Percentiles rank a stretch among this genome's conserved stretches.
Evolutionary conservation across 2,329 filamentous ascomycete species (phyloP).

Genomic region (Fusarium sp.): DNA sequence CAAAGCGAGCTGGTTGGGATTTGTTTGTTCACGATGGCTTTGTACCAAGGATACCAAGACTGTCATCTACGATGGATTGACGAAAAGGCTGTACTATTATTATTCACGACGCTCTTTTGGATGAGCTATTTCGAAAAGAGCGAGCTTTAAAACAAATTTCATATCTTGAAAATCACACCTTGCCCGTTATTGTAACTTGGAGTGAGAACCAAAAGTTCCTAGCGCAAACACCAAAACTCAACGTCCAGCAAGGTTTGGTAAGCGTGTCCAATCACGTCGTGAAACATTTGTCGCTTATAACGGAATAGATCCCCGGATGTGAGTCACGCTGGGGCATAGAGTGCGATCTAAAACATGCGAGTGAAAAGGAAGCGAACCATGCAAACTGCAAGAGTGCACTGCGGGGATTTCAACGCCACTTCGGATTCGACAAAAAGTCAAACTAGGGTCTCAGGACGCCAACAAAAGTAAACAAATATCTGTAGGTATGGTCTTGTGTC

Average conservation of each 20-base stretch:
- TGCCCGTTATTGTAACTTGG: neutral
- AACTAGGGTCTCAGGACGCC: neutral
- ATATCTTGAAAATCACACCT: neutral
- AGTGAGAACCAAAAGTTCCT: conserved; percentile 5
- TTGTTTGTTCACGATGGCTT: conserved; percentile 26
- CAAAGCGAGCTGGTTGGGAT: conserved; percentile 9
- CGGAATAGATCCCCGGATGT: conserved; percentile 36
- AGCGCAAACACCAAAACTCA: conserved; percentile 1
- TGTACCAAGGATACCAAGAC: conserved; percentile 39
- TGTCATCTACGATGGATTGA: conserved; percentile 39
- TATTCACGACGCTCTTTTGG: conserved; percentile 48
- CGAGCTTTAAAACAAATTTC: conserved; percentile 14
- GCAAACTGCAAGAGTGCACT: conserved; percentile 28
- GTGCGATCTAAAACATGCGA: conserved; percentile 11
- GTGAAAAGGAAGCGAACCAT: conserved; percentile 27
- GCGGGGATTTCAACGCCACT: conserved; percentile 21
- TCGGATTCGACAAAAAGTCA: conserved; percentile 18
- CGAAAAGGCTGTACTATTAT: conserved; percentile 44
- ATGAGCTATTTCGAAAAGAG: conserved; percentile 25
- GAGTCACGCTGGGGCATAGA: conserved; percentile 38
- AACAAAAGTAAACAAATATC: conserved; percentile 1
- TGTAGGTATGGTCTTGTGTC: neutral
- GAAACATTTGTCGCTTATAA: conserved; percentile 39
- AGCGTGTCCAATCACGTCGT: conserved; percentile 24
- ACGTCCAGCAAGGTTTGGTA: conserved; percentile 22